These are phyloP conservation scores for Fonsecaea multimorphosa DNA, from an alignment of 2,329 filamentous ascomycete species.

Conservation along the genomic window DNA sequence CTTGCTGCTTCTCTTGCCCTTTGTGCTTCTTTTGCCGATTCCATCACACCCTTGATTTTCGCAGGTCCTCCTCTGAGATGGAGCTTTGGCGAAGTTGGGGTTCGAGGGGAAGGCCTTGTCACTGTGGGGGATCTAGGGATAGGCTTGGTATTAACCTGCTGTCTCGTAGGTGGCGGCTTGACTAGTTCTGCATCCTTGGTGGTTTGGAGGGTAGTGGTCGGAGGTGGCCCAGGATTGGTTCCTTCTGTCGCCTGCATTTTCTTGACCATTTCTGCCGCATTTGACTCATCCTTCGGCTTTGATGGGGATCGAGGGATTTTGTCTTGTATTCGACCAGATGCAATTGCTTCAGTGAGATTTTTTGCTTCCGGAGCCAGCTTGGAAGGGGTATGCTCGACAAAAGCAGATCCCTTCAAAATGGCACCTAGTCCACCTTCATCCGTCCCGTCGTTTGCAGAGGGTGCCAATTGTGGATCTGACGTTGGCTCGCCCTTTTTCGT, in stretches of 20 bases:
- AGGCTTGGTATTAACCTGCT: constrained; percentile 24
- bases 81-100: constrained; percentile 29
- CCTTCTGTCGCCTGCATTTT: constrained; percentile 26
- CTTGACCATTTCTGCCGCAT: constrained; percentile 28
- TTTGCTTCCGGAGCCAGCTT: constrained; percentile 22
- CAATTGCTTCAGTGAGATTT: constrained; percentile 21
- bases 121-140: constrained; percentile 28
- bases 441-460: constrained; percentile 1
- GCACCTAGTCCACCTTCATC: constrained; percentile 36
- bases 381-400: constrained; percentile 36
- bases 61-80: constrained; percentile 35
- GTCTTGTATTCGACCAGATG: constrained; percentile 22
- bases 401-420: constrained; percentile 44
- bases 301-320: constrained; percentile 25
- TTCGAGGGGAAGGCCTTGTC: constrained; percentile 32
- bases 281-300: constrained; percentile 28
- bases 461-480: neutral
- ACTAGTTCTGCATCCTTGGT: constrained; percentile 30
- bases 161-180: constrained; percentile 33
- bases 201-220: constrained; percentile 28
- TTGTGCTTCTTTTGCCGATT: constrained; percentile 41
- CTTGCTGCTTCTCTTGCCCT: constrained; percentile 37
- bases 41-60: constrained; percentile 43
- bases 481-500: constrained; percentile 27
- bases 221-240: constrained; percentile 26